These are phyloP conservation scores for Talaromyces sp. DNA, from an alignment of 2,329 filamentous ascomycete genomes.

Conservation along the genomic window DNA sequence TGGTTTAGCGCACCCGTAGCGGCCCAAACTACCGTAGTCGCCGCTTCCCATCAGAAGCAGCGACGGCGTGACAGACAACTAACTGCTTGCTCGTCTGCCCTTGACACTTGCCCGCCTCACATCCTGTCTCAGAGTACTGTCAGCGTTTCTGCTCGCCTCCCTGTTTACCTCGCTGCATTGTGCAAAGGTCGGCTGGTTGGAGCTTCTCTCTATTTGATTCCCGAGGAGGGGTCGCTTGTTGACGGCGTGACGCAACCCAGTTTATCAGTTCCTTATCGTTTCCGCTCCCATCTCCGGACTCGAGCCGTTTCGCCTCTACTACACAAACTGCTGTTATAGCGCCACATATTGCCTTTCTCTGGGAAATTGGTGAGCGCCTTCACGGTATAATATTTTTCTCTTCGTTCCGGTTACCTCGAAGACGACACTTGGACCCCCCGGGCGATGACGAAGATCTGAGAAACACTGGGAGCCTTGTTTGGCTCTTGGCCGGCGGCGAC, in stretches of 20 bases:
- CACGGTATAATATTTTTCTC: background rate
- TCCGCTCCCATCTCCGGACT: background rate
- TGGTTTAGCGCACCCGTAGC: background rate
- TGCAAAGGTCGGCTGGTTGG: background rate
- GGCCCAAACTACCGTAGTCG: background rate
- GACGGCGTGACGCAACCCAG: background rate
- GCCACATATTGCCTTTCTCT: background rate
- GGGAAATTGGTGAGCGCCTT: background rate
- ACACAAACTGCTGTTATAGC: background rate
- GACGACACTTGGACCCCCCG: background rate
- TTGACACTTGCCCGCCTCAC: background rate
- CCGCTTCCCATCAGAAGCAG: background rate
- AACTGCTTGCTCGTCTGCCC: background rate
- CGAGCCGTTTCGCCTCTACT: background rate
- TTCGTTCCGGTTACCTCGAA: background rate
- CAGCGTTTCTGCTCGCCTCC: background rate
- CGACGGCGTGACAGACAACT: background rate
- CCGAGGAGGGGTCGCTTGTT: background rate
- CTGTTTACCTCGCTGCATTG: background rate
- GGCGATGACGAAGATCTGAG: slow-evolving; percentile 2
- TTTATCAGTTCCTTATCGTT: background rate
- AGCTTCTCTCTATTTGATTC: background rate
- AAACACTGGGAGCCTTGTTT: slow-evolving; percentile 22
- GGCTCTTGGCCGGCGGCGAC: slow-evolving; percentile 24
- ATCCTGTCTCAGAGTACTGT: background rate